Conservation (phyloP, 129 eudicot genomes). For the Saposhnikovia divaricata region DNA sequence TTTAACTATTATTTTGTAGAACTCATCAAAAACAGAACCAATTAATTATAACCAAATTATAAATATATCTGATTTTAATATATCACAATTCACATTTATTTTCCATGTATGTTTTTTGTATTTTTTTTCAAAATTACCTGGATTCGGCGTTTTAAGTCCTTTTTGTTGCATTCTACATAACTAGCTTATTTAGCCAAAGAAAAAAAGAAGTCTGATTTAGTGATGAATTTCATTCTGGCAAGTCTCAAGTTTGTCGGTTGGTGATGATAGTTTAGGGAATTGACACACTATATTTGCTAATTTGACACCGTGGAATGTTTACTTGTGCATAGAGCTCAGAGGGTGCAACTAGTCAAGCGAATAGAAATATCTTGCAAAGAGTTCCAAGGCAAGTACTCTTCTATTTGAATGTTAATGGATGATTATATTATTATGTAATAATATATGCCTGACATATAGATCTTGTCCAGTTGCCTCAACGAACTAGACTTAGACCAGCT, state of each 20-base stretch:
- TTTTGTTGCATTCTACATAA: background rate
- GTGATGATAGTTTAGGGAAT: background rate
- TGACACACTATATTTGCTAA: background rate
- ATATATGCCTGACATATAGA: background rate
- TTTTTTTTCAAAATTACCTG: background rate
- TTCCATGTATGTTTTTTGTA: no score
- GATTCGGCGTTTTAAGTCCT: no score
- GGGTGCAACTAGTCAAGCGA: constrained; percentile 12
- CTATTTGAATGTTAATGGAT: background rate
- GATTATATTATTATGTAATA: background rate
- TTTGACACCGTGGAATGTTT: background rate
- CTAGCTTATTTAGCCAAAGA: background rate
- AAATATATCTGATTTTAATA: background rate
- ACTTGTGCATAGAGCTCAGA: constrained; percentile 8
- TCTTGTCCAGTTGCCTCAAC: background rate
- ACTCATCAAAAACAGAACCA: background rate
- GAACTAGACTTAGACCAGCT: background rate
- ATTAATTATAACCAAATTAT: background rate
- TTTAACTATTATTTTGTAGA: background rate
- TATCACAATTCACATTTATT: no score
- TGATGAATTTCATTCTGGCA: background rate
- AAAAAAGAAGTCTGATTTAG: background rate
- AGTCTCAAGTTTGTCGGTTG: background rate
- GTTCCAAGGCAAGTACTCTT: constrained; percentile 32
- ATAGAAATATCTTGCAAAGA: constrained; percentile 33